A percentile compares a stretch with the other conserved stretches of the same genome.
These are phyloP conservation scores for Penicillium sp. DNA, from an alignment of 2,329 filamentous ascomycete genomes.

Conservation along the genomic window DNA sequence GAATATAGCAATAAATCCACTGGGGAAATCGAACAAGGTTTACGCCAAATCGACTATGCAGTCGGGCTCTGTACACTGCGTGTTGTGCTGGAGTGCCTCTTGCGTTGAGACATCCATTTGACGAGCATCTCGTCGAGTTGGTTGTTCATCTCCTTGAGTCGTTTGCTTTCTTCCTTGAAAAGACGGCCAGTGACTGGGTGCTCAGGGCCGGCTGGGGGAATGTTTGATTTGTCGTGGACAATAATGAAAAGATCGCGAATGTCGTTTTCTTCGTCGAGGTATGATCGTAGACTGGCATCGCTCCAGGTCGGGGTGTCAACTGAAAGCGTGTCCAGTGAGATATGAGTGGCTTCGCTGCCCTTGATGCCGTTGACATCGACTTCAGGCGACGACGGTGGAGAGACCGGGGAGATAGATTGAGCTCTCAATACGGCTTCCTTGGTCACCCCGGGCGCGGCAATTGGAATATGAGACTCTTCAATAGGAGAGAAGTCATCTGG, in stretches of 20 bases:
- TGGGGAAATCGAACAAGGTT: conserved; percentile 18
- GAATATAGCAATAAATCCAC: conserved; percentile 27
- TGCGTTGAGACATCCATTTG: conserved; percentile 69
- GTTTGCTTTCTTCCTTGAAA: conserved; percentile 86
- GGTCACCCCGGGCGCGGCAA: conserved; percentile 68
- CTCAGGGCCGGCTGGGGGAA: conserved; percentile 78
- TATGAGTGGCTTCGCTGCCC: conserved; percentile 52
- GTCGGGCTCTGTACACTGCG: conserved; percentile 30
- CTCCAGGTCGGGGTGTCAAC: conserved; percentile 75
- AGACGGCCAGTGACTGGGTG: conserved; percentile 82
- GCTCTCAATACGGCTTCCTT: conserved; percentile 74
- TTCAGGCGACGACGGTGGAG: conserved; percentile 63
- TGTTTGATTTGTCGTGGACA: conserved; percentile 88
- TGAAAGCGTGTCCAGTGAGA: conserved; percentile 62
- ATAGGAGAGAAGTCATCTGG: conserved; percentile 69
- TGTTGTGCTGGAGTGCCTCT: conserved; percentile 14
- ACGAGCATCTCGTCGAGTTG: conserved; percentile 87
- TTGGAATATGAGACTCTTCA: conserved; percentile 43
- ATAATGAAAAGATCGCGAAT: conserved; percentile 89
- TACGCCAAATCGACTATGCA: conserved; percentile 27
- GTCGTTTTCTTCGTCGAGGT: conserved; percentile 87
- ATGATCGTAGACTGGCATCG: conserved; percentile 81
- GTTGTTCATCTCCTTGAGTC: conserved; percentile 84
- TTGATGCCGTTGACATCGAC: conserved; percentile 38
- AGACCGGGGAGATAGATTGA: conserved; percentile 63